These are phyloP conservation scores for Rubia tinctorum DNA, from an alignment of 305 asterid genomes.

Conservation along the genomic window DNA sequence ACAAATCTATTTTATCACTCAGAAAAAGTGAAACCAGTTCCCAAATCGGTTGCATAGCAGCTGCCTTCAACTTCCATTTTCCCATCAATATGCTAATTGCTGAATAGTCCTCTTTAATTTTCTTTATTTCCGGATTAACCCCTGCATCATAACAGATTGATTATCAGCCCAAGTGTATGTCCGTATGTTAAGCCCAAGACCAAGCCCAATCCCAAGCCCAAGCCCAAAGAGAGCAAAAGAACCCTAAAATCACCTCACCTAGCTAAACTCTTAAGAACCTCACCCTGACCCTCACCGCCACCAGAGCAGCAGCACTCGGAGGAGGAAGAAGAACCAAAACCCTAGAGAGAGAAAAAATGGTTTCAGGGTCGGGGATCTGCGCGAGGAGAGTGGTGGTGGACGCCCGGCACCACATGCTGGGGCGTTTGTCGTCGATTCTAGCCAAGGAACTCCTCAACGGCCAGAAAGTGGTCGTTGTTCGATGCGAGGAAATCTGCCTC, in stretches of 20 bases:
- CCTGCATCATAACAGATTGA: too few species aligned
- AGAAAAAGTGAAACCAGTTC: too few species aligned
- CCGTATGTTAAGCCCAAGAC: too few species aligned
- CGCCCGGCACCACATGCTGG: slow-evolving; percentile 51
- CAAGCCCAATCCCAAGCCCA: slow-evolving; percentile 4
- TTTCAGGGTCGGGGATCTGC: slow-evolving; percentile 51
- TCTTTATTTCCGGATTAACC: too few species aligned
- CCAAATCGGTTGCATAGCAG: too few species aligned
- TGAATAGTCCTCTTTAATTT: too few species aligned
- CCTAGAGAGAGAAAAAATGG: slow-evolving; percentile 22
- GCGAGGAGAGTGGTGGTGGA: slow-evolving; percentile 44
- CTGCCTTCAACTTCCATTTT: too few species aligned
- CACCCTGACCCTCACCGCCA: background rate
- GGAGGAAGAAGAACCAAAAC: background rate
- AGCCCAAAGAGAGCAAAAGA: background rate
- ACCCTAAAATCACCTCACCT: slow-evolving; percentile 19
- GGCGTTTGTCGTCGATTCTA: slow-evolving; percentile 39
- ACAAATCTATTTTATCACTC: too few species aligned
- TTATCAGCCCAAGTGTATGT: too few species aligned
- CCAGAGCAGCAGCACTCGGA: background rate
- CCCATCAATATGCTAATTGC: too few species aligned
- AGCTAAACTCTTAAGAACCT: background rate
- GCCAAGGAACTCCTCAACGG: slow-evolving; percentile 52
- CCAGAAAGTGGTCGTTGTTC: slow-evolving; percentile 42
- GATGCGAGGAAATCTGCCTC: slow-evolving; percentile 52